Percentiles rank a stretch among this genome's conserved stretches.
Evolutionary conservation across 169 alveolate species (phyloP).

Genomic region (Cyclospora cayetanensis): DNA sequence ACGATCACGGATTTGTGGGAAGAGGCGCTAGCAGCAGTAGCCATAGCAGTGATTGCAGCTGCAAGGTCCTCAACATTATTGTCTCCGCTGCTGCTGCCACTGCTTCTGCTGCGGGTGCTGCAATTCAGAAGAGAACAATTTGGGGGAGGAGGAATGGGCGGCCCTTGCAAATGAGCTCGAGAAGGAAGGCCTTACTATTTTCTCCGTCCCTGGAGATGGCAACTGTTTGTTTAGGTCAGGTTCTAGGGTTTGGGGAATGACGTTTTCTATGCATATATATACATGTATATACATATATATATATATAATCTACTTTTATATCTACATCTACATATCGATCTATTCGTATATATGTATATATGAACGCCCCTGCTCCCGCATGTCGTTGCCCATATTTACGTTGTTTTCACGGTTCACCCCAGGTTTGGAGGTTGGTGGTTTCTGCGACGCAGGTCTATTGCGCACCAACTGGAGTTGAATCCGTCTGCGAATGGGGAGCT

Average conservation of each 20-base stretch:
- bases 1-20: background rate
- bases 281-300: too few relatives aligned
- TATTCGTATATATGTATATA: too few relatives aligned
- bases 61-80: background rate
- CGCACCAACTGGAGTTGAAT: background rate
- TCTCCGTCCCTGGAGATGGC: background rate
- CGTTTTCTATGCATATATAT: too few relatives aligned
- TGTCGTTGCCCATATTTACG: too few relatives aligned
- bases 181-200: background rate
- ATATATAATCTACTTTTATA: too few relatives aligned
- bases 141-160: background rate
- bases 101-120: constrained; percentile 7
- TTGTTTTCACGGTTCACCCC: too few relatives aligned
- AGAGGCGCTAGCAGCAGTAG: background rate
- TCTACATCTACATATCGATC: too few relatives aligned
- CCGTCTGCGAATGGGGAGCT: background rate
- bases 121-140: background rate
- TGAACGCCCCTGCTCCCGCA: too few relatives aligned
- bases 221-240: background rate
- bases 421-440: constrained; percentile 23
- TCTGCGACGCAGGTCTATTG: background rate
- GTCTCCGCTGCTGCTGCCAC: background rate
- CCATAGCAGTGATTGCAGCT: background rate
- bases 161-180: background rate
- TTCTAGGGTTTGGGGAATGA: background rate